Evolutionary conservation across 768 basidiomycete species (phyloP).

Genomic region (Clitopilus hobsonii): DNA sequence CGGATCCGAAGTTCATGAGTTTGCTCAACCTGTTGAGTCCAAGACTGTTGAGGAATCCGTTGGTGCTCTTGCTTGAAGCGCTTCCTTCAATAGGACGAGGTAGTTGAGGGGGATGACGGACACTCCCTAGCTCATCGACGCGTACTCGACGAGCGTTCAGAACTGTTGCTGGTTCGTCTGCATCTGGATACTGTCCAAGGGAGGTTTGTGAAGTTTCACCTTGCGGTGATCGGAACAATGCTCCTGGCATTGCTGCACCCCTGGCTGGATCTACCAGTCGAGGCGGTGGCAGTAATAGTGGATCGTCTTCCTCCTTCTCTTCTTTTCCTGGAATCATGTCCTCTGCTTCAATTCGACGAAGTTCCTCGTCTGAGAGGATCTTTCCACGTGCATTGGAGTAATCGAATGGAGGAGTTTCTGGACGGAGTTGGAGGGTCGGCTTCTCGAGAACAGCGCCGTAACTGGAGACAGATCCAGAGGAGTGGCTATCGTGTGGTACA

Average conservation of each 20-base stretch:
- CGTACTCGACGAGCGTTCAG: conserved; percentile 49
- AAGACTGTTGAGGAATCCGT: conserved; percentile 29
- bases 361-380: conserved; percentile 31
- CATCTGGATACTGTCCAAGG: conserved; percentile 30
- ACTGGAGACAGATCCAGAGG: conserved; percentile 38
- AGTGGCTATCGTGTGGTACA: conserved; percentile 30
- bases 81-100: conserved; percentile 8
- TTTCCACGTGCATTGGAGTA: conserved; percentile 23
- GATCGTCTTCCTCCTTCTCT: conserved; percentile 26
- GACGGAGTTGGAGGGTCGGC: conserved; percentile 33
- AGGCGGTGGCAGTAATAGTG: conserved; percentile 26
- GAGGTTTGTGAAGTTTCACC: conserved; percentile 19
- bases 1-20: conserved; percentile 40
- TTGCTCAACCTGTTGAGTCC: conserved; percentile 54
- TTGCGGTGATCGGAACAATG: conserved; percentile 7
- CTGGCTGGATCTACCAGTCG: conserved; percentile 28
- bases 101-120: conserved; percentile 21
- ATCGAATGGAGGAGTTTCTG: conserved; percentile 23
- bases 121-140: conserved; percentile 31
- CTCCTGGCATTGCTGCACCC: conserved; percentile 13
- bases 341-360: conserved; percentile 32
- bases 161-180: conserved; percentile 42
- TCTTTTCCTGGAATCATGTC: conserved; percentile 26
- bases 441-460: conserved; percentile 39
- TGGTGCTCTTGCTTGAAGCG: conserved; percentile 9